These are phyloP conservation scores for Solanum tarijense DNA, from an alignment of 257 asterid species.

Conservation along the genomic window DNA sequence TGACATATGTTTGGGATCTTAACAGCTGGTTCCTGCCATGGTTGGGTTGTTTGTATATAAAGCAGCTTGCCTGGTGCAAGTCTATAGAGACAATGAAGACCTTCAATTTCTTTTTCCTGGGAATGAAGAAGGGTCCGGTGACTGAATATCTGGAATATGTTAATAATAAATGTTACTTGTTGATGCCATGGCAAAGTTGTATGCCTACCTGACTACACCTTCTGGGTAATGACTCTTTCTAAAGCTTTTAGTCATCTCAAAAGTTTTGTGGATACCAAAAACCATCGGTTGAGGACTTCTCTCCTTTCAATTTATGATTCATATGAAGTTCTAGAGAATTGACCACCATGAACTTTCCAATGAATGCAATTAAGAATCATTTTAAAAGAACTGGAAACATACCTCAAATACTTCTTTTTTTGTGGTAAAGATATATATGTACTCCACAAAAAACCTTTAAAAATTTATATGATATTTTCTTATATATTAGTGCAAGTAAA, in stretches of 20 bases:
- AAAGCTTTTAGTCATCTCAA: background rate
- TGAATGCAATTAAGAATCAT: background rate
- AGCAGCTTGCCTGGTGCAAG: conserved; percentile 95
- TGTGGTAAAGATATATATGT: background rate
- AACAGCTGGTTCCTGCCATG: conserved; percentile 88
- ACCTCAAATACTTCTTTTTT: background rate
- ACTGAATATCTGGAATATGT: conserved; percentile 13
- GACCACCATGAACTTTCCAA: background rate
- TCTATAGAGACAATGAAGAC: conserved; percentile 89
- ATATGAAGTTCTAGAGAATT: background rate
- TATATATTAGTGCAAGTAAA: background rate
- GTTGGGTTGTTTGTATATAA: conserved; percentile 90
- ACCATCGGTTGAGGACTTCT: background rate
- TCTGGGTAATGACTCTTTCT: background rate
- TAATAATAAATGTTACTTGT: background rate
- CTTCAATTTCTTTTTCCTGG: conserved; percentile 73
- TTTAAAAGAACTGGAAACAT: background rate
- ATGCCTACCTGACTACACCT: background rate
- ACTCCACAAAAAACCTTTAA: background rate
- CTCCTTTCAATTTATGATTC: background rate
- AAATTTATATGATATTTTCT: background rate
- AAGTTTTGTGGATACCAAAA: background rate
- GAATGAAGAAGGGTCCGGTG: conserved; percentile 25
- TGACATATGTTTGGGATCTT: background rate
- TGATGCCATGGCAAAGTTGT: conserved; percentile 1